Base-by-base conservation (phyloP, 805 yeast genomes). In the Schizosaccharomyces japonicus region DNA sequence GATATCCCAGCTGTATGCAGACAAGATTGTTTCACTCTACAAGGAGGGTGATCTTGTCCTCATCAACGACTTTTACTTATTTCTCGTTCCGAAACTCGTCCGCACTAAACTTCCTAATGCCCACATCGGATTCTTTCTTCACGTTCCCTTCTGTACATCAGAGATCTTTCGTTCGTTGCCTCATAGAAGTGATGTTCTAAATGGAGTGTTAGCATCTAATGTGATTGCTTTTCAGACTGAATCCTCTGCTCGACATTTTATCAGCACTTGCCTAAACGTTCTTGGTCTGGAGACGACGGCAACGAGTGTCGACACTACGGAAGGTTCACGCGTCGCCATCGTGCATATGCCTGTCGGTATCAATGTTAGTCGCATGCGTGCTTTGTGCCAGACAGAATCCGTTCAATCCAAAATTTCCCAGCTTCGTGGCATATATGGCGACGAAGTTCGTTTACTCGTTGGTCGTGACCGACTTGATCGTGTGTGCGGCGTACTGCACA, bases 391-490 rank as follows among this genome's bases (percentile, higher is more conserved):
- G 60, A 71, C 27, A 70, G 98, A 54, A 74, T 85, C 50, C 56
- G 62, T 31, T 72, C 72, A 49, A 65, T 90, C 50, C 72, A 67
- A 47, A 69, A 70, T 53, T 8, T 50, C 64, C 19, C 75, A 80
- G 2, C 72, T 90, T 50, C 70, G 72, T 6, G 58, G 54, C 4
- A 54, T 65, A 15, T 79, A 80, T 55, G 82, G 80, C 53, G 63
- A 71, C 42, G 90, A 76, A 54, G 70, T 77, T 50, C 80, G 77
- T 59, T 73, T 90, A 53, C 80, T 90, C 54, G 80, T 90, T 36
- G 98, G 98, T 27, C 75, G 98, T 59, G 99, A 90, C 59, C 66
- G 95, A 51, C 70, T 90, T 51, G 95, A 90, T 59, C 65, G 78
- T 6, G 95, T 87, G 19, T 74, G 94, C 51, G 96, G 98, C 30